A percentile compares a stretch with the other conserved stretches of the same genome.
phyloP scores from a whole-genome alignment of 305 asterid species.

The Striga hermonthica region DNA sequence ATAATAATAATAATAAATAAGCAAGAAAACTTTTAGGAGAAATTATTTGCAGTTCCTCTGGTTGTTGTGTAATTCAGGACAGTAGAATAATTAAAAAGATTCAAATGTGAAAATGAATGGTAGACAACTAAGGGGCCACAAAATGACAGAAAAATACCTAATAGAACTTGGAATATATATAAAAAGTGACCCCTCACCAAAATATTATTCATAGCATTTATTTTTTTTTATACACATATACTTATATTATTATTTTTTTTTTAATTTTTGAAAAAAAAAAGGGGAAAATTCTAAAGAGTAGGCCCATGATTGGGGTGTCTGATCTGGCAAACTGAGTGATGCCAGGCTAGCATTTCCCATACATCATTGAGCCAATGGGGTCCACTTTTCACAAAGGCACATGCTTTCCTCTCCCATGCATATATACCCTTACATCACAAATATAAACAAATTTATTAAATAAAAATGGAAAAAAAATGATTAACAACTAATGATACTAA shows the following conservation, averaged over 20 bases:
- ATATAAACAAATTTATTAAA: background rate
- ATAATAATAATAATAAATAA: constrained; percentile 4
- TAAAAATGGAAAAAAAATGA: background rate
- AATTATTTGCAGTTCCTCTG: constrained; percentile 45
- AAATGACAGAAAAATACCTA: constrained; percentile 28
- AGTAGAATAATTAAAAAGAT: constrained; percentile 37
- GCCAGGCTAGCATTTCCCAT: constrained; percentile 54
- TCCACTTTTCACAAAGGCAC: constrained; percentile 48
- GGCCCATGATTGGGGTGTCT: constrained; percentile 38
- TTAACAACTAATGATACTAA: background rate
- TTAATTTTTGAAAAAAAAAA: background rate
- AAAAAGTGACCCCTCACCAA: constrained; percentile 7
- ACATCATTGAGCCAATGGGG: constrained; percentile 52
- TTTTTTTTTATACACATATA: too few relatives aligned
- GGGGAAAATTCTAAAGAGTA: constrained; percentile 2
- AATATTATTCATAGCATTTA: background rate
- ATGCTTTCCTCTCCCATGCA: constrained; percentile 48
- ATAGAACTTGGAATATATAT: constrained; percentile 27
- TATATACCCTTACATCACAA: constrained; percentile 18
- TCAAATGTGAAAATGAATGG: constrained; percentile 32
- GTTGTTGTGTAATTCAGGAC: constrained; percentile 36
- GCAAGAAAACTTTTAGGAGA: constrained; percentile 34
- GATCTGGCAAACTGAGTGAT: constrained; percentile 62
- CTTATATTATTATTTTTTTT: background rate
- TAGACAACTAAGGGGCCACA: constrained; percentile 41